Percentiles rank a stretch among this genome's conserved stretches.
Evolutionary conservation across 305 asterid genomes (phyloP).

Genomic region (Solanum hybrid): DNA sequence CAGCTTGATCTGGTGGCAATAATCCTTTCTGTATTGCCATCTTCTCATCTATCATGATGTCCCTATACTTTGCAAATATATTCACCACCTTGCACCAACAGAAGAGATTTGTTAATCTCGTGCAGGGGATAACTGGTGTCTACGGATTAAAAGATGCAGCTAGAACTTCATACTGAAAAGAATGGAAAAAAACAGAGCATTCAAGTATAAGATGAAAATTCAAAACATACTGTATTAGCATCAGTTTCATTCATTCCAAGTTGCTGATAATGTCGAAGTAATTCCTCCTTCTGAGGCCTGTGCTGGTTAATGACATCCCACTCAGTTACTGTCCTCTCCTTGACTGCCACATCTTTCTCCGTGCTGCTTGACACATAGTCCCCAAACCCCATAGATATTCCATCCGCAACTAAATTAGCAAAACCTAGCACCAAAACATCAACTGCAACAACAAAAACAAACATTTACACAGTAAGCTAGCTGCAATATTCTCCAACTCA

Average conservation of each 20-base stretch:
- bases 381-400: conserved; percentile 72
- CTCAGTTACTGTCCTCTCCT: conserved; percentile 39
- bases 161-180: not conserved
- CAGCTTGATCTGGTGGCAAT: conserved; percentile 27
- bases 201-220: not conserved
- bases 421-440: conserved; percentile 68
- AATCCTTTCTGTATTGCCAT: conserved; percentile 38
- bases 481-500: not conserved
- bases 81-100: conserved; percentile 30
- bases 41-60: conserved; percentile 43
- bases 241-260: conserved; percentile 53
- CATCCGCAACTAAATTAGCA: conserved; percentile 70
- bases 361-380: conserved; percentile 56
- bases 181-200: not conserved
- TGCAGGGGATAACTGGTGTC: not conserved
- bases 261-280: conserved; percentile 27
- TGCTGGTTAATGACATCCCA: conserved; percentile 49
- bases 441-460: conserved; percentile 18
- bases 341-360: conserved; percentile 46
- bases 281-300: conserved; percentile 26
- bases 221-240: conserved; percentile 29
- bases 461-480: not conserved
- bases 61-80: conserved; percentile 38
- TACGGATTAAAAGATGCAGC: not conserved
- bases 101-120: not conserved